Evolutionary conservation across 768 basidiomycete genomes (phyloP).

Genomic region (Lactarius evosmus): DNA sequence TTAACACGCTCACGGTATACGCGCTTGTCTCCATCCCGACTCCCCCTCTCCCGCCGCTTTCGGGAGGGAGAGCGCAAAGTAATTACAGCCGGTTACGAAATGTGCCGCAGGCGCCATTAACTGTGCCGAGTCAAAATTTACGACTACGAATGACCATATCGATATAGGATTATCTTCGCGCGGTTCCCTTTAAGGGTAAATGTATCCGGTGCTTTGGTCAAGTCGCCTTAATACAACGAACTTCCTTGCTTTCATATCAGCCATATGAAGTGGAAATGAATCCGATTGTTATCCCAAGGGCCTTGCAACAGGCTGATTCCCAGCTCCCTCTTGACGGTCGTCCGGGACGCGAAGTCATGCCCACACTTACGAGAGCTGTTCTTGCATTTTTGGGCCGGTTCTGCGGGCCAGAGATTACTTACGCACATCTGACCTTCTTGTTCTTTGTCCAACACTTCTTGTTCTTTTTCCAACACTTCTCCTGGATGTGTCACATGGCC

Average conservation of each 20-base stretch:
- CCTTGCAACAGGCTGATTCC: conserved; percentile 20
- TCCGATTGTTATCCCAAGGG: conserved; percentile 4
- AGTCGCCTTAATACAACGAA: conserved; percentile 3
- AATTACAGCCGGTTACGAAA: conserved; percentile 9
- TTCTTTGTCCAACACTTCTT: neutral
- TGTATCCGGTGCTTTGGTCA: neutral
- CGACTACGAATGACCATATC: neutral
- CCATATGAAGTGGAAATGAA: conserved; percentile 15
- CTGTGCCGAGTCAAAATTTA: neutral
- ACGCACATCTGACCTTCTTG: neutral
- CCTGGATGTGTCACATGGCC: conserved; percentile 1
- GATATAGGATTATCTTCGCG: conserved; percentile 7
- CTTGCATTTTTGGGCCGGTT: neutral
- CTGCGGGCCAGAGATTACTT: conserved; percentile 2
- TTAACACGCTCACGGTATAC: neutral
- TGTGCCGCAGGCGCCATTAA: neutral
- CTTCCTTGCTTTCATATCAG: conserved; percentile 3
- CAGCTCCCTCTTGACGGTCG: conserved; percentile 13
- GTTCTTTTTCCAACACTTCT: neutral
- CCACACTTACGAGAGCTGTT: conserved; percentile 6
- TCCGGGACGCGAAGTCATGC: neutral
- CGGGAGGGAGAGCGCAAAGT: conserved; percentile 8
- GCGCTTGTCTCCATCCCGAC: conserved; percentile 3
- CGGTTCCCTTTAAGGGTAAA: neutral
- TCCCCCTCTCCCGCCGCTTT: conserved; percentile 12